Conservation (phyloP, 768 basidiomycete species). For the Kondoa subrosea region DNA sequence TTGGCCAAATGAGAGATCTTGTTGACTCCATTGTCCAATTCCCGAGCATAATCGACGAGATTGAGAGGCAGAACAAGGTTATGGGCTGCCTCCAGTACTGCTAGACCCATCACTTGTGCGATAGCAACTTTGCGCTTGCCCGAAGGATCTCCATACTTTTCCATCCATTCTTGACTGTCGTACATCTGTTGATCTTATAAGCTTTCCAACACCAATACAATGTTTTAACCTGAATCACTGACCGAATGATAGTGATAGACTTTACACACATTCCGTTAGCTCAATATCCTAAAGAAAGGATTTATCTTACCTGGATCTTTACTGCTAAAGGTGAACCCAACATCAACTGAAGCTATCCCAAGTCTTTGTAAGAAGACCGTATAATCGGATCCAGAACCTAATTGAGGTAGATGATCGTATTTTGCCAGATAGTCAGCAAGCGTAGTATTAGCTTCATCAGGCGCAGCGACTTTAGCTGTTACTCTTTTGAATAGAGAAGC, state of each 20-base stretch:
- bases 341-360: conserved; percentile 39
- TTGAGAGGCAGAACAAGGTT: conserved; percentile 28
- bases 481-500: conserved; percentile 53
- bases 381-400: conserved; percentile 60
- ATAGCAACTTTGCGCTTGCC: conserved; percentile 45
- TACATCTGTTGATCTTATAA: conserved; percentile 57
- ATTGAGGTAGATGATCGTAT: conserved; percentile 31
- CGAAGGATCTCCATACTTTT: conserved; percentile 55
- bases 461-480: conserved; percentile 58
- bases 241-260: conserved; percentile 31
- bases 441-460: conserved; percentile 39
- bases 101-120: conserved; percentile 23
- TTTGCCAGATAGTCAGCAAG: conserved; percentile 40
- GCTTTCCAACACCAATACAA: conserved; percentile 6
- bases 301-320: conserved; percentile 33
- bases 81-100: conserved; percentile 20
- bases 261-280: conserved; percentile 28
- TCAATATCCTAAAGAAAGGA: conserved; percentile 9
- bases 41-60: conserved; percentile 25
- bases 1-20: conserved; percentile 19
- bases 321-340: conserved; percentile 30
- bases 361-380: conserved; percentile 76
- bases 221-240: not conserved
- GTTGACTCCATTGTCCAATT: conserved; percentile 21
- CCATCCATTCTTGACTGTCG: conserved; percentile 56